Evolutionary conservation across 2,329 filamentous ascomycete species (phyloP).

Genomic region (Alternaria sp.): DNA sequence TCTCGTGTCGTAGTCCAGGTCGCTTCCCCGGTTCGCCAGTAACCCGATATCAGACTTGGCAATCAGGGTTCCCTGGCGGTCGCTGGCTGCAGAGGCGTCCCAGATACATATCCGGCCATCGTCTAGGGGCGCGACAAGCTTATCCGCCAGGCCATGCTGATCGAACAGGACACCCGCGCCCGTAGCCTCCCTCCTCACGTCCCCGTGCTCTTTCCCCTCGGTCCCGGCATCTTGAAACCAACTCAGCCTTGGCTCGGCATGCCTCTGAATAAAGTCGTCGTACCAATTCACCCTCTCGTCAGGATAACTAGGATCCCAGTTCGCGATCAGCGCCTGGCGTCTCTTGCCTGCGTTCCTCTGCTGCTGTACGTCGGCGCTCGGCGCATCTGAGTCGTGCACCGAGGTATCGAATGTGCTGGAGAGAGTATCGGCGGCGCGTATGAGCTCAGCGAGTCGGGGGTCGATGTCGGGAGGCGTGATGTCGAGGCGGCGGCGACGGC

Average conservation of each 20-base stretch:
- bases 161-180: conserved; percentile 74
- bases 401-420: conserved; percentile 33
- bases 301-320: conserved; percentile 84
- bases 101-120: conserved; percentile 90
- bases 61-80: conserved; percentile 70
- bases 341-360: conserved; percentile 49
- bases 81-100: conserved; percentile 66
- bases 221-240: conserved; percentile 75
- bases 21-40: conserved; percentile 65
- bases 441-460: conserved; percentile 54
- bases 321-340: conserved; percentile 69
- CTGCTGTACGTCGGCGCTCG: conserved; percentile 43
- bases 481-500: conserved; percentile 61
- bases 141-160: conserved; percentile 61
- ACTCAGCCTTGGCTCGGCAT: conserved; percentile 75
- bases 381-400: conserved; percentile 37
- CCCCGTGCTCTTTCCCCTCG: conserved; percentile 41
- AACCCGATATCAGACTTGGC: conserved; percentile 73
- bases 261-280: conserved; percentile 84
- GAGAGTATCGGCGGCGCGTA: conserved; percentile 52
- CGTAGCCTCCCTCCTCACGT: conserved; percentile 69
- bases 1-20: conserved; percentile 55
- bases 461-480: conserved; percentile 44
- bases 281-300: conserved; percentile 83
- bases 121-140: conserved; percentile 80